Evolutionary conservation across 2,329 filamentous ascomycete genomes (phyloP).

Genomic region (Fusarium lateritium): DNA sequence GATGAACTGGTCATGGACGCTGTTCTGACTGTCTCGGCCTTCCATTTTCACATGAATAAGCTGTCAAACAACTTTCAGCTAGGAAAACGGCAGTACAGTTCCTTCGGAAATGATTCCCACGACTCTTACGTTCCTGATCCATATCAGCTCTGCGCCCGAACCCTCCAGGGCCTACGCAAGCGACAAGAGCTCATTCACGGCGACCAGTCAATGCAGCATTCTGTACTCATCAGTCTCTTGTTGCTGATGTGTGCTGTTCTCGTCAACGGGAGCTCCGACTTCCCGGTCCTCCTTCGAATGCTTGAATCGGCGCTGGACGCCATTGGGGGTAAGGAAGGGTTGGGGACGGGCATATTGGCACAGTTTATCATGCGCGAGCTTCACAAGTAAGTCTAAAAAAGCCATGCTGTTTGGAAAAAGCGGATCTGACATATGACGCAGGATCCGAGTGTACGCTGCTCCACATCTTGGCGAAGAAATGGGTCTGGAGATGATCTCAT

Average conservation of each 20-base stretch:
- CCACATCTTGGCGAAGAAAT: conserved; percentile 46
- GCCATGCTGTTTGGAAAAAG: fast-evolving
- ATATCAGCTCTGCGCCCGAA: conserved; percentile 30
- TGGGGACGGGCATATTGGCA: conserved; percentile 38
- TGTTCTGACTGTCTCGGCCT: conserved; percentile 38
- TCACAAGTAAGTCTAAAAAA: conserved; percentile 41
- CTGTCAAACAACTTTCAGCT: not conserved
- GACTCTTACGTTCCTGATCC: conserved; percentile 28
- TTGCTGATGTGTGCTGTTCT: conserved; percentile 45
- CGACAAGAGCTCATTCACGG: conserved; percentile 33
- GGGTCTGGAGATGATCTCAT: conserved; percentile 46
- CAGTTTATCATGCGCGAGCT: conserved; percentile 47
- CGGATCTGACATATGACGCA: not conserved
- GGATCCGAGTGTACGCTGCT: conserved; percentile 46
- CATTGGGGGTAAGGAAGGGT: conserved; percentile 41
- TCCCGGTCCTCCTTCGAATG: conserved; percentile 47
- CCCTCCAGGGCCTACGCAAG: conserved; percentile 33
- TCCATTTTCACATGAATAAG: conserved; percentile 37
- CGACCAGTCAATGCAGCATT: conserved; percentile 31
- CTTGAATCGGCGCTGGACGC: conserved; percentile 47
- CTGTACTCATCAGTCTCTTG: conserved; percentile 44
- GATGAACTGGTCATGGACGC: conserved; percentile 44
- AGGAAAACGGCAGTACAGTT: not conserved
- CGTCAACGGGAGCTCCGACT: conserved; percentile 49
- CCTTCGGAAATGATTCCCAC: not conserved